Evolutionary conservation across 2,329 filamentous ascomycete genomes (phyloP).

Genomic region (Curvularia sp.): DNA sequence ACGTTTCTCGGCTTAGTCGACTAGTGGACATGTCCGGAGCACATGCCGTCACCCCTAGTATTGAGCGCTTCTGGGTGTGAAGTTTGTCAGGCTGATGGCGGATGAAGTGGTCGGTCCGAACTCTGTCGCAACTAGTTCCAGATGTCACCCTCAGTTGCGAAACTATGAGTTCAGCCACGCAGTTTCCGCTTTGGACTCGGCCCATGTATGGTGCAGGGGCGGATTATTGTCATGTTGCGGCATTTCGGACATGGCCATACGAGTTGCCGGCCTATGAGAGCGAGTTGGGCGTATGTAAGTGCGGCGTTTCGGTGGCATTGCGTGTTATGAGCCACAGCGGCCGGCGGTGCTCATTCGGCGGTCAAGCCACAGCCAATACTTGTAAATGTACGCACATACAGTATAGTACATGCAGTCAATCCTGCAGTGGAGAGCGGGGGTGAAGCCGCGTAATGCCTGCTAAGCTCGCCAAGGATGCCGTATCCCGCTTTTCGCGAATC

Average conservation of each 20-base stretch:
- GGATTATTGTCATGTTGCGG: neutral
- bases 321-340: neutral
- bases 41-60: neutral
- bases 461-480: slow-evolving; percentile 1
- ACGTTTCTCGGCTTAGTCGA: slow-evolving; percentile 11
- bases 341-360: slow-evolving; percentile 1
- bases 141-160: neutral
- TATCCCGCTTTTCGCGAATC: slow-evolving; percentile 10
- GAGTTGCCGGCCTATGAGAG: slow-evolving; percentile 3
- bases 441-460: slow-evolving; percentile 8
- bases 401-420: too few species aligned
- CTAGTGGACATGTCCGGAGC: slow-evolving; percentile 11
- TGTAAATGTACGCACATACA: neutral
- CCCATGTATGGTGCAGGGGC: neutral
- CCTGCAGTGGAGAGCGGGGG: neutral
- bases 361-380: slow-evolving; percentile 7
- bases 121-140: slow-evolving; percentile 1
- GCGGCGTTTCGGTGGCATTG: neutral
- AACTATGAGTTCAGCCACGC: neutral
- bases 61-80: neutral
- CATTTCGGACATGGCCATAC: neutral
- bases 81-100: slow-evolving; percentile 5
- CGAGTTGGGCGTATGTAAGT: neutral
- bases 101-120: slow-evolving; percentile 2
- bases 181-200: neutral